Conservation (phyloP, 169 alveolate genomes). For the Neospora caninum region DNA sequence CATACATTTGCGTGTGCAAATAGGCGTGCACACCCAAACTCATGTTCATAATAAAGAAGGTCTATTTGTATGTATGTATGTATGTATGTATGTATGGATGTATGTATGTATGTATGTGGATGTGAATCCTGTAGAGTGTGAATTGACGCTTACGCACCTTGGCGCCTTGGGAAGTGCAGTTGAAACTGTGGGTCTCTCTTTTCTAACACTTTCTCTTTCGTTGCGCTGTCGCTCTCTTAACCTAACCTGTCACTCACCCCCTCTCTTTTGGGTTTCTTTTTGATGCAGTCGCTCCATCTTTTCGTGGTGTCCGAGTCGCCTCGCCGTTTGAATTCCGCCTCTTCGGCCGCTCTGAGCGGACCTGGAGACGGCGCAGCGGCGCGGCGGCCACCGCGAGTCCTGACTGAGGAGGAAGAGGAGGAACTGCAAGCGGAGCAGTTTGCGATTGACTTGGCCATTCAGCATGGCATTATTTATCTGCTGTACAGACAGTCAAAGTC, state of each 20-base stretch:
- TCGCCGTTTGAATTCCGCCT: neutral
- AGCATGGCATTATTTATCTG: conserved; percentile 43
- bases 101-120: neutral
- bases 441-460: conserved; percentile 33
- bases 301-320: neutral
- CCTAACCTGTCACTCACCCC: no score
- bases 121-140: no score
- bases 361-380: neutral
- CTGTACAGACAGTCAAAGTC: conserved; percentile 16
- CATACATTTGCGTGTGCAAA: no score
- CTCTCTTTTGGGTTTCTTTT: no score
- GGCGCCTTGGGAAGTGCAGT: no score
- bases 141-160: no score
- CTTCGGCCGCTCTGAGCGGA: neutral
- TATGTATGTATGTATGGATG: neutral
- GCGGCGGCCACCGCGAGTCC: neutral
- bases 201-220: no score
- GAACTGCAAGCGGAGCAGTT: conserved; percentile 53
- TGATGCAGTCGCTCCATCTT: neutral
- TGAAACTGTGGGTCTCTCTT: no score
- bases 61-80: neutral
- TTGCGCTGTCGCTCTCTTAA: no score
- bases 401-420: conserved; percentile 29
- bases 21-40: no score
- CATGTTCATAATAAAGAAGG: neutral